phyloP scores from a whole-genome alignment of 2,329 filamentous ascomycete species.

The Hypoxylon sp. region DNA sequence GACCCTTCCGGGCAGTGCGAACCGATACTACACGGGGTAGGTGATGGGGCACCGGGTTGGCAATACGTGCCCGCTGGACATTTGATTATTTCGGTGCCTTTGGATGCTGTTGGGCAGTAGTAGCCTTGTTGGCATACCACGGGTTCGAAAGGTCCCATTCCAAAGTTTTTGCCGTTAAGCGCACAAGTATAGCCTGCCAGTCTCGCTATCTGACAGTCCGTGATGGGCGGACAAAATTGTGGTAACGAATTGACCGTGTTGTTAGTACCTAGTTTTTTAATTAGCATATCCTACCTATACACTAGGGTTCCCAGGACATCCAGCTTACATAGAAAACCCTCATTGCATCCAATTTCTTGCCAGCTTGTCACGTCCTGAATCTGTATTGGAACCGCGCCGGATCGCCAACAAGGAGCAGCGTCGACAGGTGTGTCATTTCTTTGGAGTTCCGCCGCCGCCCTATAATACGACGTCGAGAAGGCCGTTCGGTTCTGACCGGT shows the following conservation, averaged over 20 bases:
- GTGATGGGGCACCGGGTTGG: slow-evolving; percentile 56
- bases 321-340: slow-evolving; percentile 54
- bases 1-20: slow-evolving; percentile 58
- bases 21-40: slow-evolving; percentile 57
- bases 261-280: slow-evolving; percentile 48
- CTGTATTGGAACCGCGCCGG: slow-evolving; percentile 51
- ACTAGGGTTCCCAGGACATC: background rate
- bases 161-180: slow-evolving; percentile 48
- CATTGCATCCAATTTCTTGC: slow-evolving; percentile 49
- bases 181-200: slow-evolving; percentile 48
- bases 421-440: slow-evolving; percentile 46
- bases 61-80: slow-evolving; percentile 62
- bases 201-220: slow-evolving; percentile 49
- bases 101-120: slow-evolving; percentile 55
- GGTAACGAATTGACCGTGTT: slow-evolving; percentile 58
- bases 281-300: slow-evolving; percentile 25
- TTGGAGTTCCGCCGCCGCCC: slow-evolving; percentile 41
- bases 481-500: slow-evolving; percentile 52
- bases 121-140: slow-evolving; percentile 58
- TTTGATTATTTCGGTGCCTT: slow-evolving; percentile 50
- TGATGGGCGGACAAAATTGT: slow-evolving; percentile 54
- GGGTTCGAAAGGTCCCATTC: slow-evolving; percentile 60
- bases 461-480: slow-evolving; percentile 54
- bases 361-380: slow-evolving; percentile 51
- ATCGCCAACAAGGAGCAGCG: slow-evolving; percentile 52